These are phyloP conservation scores for Ophiocordyceps australis DNA, from an alignment of 2,329 filamentous ascomycete genomes.

Conservation along the genomic window DNA sequence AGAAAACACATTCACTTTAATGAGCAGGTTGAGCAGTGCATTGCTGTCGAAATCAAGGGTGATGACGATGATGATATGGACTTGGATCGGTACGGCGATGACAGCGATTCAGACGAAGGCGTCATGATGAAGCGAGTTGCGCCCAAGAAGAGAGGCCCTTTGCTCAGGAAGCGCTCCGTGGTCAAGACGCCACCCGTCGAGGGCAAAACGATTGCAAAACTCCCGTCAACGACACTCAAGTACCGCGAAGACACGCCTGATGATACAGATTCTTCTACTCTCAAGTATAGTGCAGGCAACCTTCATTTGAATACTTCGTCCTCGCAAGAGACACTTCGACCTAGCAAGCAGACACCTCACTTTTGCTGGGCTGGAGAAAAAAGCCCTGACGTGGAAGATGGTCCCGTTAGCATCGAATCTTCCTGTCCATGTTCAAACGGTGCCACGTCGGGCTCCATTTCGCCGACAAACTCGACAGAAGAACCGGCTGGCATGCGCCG, in stretches of 20 bases:
- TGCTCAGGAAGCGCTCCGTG: constrained; percentile 21
- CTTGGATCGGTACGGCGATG: constrained; percentile 30
- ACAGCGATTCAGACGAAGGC: constrained; percentile 57
- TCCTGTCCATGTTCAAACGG: no score
- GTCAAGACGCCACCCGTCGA: constrained; percentile 33
- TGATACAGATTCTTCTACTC: constrained; percentile 64
- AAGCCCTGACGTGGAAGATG: constrained; percentile 30
- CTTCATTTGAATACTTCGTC: constrained; percentile 63
- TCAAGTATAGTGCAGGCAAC: constrained; percentile 69
- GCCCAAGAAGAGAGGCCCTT: constrained; percentile 35
- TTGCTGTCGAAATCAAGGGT: constrained; percentile 76
- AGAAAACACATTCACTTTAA: constrained; percentile 91
- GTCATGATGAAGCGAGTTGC: constrained; percentile 64
- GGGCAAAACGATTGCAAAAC: constrained; percentile 72
- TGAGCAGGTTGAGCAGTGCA: constrained; percentile 88
- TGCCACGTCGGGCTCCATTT: constrained; percentile 29
- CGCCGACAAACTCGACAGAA: constrained; percentile 27
- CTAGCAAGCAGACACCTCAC: constrained; percentile 46
- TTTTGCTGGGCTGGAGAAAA: constrained; percentile 43
- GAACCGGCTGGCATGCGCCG: constrained; percentile 49
- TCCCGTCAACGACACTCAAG: constrained; percentile 77
- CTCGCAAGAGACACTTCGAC: constrained; percentile 67
- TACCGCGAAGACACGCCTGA: constrained; percentile 65
- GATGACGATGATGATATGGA: constrained; percentile 56
- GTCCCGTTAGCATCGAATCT: constrained; percentile 8